phyloP scores from a whole-genome alignment of 305 asterid genomes.

The Rubia tinctorum region DNA sequence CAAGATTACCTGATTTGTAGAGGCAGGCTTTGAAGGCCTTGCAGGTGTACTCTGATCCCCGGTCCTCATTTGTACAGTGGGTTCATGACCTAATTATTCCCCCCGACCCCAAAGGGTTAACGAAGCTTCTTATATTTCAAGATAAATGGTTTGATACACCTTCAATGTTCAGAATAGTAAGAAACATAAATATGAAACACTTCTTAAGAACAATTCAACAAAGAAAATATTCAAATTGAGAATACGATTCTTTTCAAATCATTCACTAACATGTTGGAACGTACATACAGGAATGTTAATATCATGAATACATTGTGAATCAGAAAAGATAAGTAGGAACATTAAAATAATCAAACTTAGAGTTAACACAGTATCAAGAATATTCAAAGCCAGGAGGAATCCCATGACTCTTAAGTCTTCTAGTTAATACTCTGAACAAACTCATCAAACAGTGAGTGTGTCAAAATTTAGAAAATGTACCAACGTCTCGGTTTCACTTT shows the following conservation, averaged over 20 bases:
- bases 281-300: neutral
- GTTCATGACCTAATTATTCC: constrained; percentile 23
- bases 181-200: neutral
- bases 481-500: too few relatives aligned
- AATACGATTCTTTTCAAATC: neutral
- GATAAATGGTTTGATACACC: constrained; percentile 3
- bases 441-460: too few relatives aligned
- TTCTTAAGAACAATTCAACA: neutral
- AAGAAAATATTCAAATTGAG: neutral
- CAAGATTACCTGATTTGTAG: constrained; percentile 49
- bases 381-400: too few relatives aligned
- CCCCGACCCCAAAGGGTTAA: constrained; percentile 19
- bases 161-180: neutral
- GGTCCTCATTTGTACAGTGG: constrained; percentile 55
- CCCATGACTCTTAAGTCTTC: too few relatives aligned
- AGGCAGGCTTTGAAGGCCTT: constrained; percentile 56
- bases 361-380: neutral
- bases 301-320: neutral
- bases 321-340: neutral
- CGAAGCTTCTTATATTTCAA: constrained; percentile 5
- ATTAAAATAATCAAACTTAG: neutral
- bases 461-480: too few relatives aligned
- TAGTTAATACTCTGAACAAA: too few relatives aligned
- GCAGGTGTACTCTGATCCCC: constrained; percentile 60
- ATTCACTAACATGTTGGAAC: neutral